phyloP scores from a whole-genome alignment of 192 early-diverging fungal genomes.

The Entophlyctis helioformis region DNA sequence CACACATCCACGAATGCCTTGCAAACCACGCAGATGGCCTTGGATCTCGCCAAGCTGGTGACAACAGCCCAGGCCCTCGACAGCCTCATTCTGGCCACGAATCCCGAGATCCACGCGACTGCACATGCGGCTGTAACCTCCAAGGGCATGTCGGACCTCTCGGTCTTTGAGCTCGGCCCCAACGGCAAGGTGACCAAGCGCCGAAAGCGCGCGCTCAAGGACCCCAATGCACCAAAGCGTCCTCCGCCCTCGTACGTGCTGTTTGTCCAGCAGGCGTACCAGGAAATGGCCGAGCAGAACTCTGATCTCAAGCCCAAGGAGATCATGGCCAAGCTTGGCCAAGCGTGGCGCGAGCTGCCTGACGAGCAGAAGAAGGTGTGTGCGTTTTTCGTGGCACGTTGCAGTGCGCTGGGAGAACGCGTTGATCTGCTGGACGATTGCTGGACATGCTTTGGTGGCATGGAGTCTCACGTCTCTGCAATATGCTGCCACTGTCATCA shows the following conservation, averaged over 20 bases:
- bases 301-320: neutral
- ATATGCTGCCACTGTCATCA: too few species aligned
- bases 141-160: neutral
- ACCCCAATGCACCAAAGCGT: slow-evolving; percentile 5
- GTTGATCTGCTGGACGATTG: too few species aligned
- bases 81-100: too few species aligned
- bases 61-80: too few species aligned
- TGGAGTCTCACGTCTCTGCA: too few species aligned
- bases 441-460: too few species aligned
- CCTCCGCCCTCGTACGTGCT: slow-evolving; percentile 2
- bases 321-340: neutral
- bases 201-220: slow-evolving; percentile 2
- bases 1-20: too few species aligned
- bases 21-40: too few species aligned
- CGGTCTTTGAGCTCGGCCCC: neutral
- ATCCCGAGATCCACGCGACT: neutral
- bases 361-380: neutral
- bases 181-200: neutral
- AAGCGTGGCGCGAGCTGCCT: neutral
- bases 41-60: too few species aligned
- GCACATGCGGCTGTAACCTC: neutral
- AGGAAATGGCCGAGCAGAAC: slow-evolving; percentile 1
- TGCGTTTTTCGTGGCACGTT: too few species aligned
- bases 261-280: neutral
- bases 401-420: too few species aligned